Evolutionary conservation across 768 basidiomycete species (phyloP).

Genomic region (Crepidotus variabilis): DNA sequence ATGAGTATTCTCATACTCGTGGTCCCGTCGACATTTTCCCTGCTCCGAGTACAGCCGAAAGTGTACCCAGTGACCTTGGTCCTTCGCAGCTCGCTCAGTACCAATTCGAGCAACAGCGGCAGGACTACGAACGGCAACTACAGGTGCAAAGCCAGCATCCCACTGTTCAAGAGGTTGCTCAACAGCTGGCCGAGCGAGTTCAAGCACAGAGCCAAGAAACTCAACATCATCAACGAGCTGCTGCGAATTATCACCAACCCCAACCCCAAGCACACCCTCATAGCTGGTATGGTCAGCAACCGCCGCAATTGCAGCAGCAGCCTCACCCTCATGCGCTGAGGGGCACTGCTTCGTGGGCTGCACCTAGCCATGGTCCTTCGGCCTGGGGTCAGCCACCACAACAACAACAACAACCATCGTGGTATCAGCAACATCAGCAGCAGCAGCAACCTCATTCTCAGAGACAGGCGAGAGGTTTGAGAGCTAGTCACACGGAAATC

Average conservation of each 20-base stretch:
- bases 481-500: slow-evolving; percentile 2
- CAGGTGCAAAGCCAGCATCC: slow-evolving; percentile 7
- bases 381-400: not conserved
- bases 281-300: not conserved
- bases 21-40: not conserved
- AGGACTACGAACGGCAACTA: slow-evolving; percentile 11
- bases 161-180: slow-evolving; percentile 7
- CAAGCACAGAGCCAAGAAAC: not conserved
- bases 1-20: not conserved
- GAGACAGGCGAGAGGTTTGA: not conserved
- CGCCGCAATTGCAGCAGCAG: slow-evolving; percentile 1
- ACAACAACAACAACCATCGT: slow-evolving; percentile 3
- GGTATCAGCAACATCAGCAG: slow-evolving; percentile 4
- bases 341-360: slow-evolving; percentile 3
- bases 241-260: slow-evolving; percentile 1
- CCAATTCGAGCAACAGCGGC: slow-evolving; percentile 16
- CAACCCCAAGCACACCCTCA: not conserved
- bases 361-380: not conserved
- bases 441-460: not conserved
- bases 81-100: slow-evolving; percentile 14
- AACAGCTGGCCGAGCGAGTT: slow-evolving; percentile 2
- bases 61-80: not conserved
- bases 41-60: not conserved
- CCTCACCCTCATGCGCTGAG: not conserved
- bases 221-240: not conserved